Percentiles rank a stretch among this genome's conserved stretches.
phyloP scores from a whole-genome alignment of 1,284 basidiomycete species.

The Naganishia sp. region DNA sequence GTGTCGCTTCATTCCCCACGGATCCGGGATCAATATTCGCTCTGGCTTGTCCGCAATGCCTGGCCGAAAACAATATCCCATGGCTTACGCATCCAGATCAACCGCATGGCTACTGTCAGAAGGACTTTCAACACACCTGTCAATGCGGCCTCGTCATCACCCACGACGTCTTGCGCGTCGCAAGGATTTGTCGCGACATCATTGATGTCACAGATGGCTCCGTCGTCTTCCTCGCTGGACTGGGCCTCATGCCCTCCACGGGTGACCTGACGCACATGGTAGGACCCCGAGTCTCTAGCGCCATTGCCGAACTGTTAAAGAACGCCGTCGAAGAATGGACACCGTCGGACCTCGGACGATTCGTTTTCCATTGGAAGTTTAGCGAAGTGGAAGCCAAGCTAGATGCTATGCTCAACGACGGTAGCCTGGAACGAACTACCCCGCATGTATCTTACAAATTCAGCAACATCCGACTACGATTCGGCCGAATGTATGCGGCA shows the following conservation, averaged over 20 bases:
- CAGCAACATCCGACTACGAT: slow-evolving; percentile 4
- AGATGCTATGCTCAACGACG: slow-evolving; percentile 3
- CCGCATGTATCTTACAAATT: not conserved
- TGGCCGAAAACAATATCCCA: not conserved
- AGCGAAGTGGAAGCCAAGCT: slow-evolving; percentile 10
- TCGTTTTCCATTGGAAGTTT: not conserved
- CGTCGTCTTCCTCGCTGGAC: slow-evolving; percentile 21
- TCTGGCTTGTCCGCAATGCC: slow-evolving; percentile 36
- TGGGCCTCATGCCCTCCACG: slow-evolving; percentile 20
- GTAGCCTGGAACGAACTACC: slow-evolving; percentile 1
- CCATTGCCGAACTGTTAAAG: slow-evolving; percentile 1
- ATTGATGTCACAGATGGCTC: slow-evolving; percentile 61
- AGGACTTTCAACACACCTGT: slow-evolving; percentile 29
- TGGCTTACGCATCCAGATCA: slow-evolving; percentile 16
- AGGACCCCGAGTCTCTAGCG: not conserved
- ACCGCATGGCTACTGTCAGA: slow-evolving; percentile 26
- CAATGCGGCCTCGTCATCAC: slow-evolving; percentile 28
- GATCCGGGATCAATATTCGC: slow-evolving; percentile 16
- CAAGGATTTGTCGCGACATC: slow-evolving; percentile 66
- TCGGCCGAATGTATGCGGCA: slow-evolving; percentile 26
- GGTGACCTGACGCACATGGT: slow-evolving; percentile 17
- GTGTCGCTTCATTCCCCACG: slow-evolving; percentile 25
- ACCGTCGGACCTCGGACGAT: not conserved
- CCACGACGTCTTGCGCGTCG: slow-evolving; percentile 34
- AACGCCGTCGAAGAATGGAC: not conserved